Evolutionary conservation across 441 rosid genomes (phyloP).

Genomic region (Hypseocharis bilobata): DNA sequence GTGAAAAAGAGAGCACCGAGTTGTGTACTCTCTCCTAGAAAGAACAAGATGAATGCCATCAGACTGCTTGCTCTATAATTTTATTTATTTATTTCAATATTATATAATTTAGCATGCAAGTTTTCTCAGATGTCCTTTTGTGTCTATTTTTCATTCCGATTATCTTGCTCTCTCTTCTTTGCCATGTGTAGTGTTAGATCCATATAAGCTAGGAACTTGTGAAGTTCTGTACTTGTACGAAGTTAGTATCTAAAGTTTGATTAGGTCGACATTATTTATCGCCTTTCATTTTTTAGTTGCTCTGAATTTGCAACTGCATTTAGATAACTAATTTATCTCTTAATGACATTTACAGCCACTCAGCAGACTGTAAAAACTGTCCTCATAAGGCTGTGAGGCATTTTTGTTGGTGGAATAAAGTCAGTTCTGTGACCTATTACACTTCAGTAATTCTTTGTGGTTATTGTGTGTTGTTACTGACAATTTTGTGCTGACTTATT

Average conservation of each 20-base stretch:
- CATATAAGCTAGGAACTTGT: too few relatives aligned
- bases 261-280: neutral
- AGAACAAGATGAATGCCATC: neutral
- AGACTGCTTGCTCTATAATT: too few relatives aligned
- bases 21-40: neutral
- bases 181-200: too few relatives aligned
- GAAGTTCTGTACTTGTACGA: neutral
- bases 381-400: conserved; percentile 77
- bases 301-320: neutral
- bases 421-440: conserved; percentile 28
- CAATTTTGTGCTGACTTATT: conserved; percentile 9
- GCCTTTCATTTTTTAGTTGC: neutral
- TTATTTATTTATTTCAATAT: too few relatives aligned
- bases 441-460: conserved; percentile 1
- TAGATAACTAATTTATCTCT: neutral
- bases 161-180: too few relatives aligned
- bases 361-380: conserved; percentile 51
- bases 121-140: too few relatives aligned
- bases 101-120: too few relatives aligned
- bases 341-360: conserved; percentile 37
- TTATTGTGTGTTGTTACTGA: neutral
- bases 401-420: conserved; percentile 99
- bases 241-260: neutral
- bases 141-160: too few relatives aligned
- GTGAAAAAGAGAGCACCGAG: neutral